Percentiles rank a stretch among this genome's conserved stretches.
These are phyloP conservation scores for Nitzschia sp. DNA, from an alignment of 108 stramenopile species.

Conservation along the genomic window DNA sequence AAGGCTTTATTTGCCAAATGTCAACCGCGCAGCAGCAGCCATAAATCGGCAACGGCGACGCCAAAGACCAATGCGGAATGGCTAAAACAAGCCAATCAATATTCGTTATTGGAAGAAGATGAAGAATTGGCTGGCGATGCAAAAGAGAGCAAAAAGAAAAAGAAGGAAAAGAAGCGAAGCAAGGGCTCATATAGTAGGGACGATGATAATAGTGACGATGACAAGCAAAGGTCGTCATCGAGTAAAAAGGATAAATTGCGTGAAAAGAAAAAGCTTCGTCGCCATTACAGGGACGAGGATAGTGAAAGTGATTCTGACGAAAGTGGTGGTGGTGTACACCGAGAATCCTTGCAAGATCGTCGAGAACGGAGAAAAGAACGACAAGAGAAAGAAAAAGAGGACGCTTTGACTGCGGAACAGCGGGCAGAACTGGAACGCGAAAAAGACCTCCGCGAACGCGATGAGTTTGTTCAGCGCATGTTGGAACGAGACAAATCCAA, in stretches of 20 bases:
- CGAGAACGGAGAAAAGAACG: slow-evolving; percentile 25
- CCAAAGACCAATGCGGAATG: slow-evolving; percentile 47
- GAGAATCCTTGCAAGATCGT: slow-evolving; percentile 22
- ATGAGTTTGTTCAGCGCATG: slow-evolving; percentile 92
- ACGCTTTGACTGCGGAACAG: slow-evolving; percentile 63
- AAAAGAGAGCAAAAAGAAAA: slow-evolving; percentile 16
- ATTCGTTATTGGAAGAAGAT: slow-evolving; percentile 34
- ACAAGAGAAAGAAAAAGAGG: background rate
- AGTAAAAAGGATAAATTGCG: slow-evolving; percentile 27
- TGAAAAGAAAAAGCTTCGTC: slow-evolving; percentile 37
- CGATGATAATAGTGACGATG: slow-evolving; percentile 5
- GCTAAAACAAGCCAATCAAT: slow-evolving; percentile 36
- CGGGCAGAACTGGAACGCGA: slow-evolving; percentile 77
- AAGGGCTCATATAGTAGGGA: background rate
- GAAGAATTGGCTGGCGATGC: slow-evolving; percentile 10
- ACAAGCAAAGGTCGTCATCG: background rate
- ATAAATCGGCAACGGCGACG: background rate
- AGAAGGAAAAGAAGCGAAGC: slow-evolving; percentile 12
- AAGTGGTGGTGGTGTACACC: slow-evolving; percentile 19
- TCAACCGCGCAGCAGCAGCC: background rate
- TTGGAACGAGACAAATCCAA: slow-evolving; percentile 79
- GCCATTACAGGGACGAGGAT: slow-evolving; percentile 13
- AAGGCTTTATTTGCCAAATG: slow-evolving; percentile 20
- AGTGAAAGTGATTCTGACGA: slow-evolving; percentile 30
- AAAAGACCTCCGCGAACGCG: slow-evolving; percentile 86